A percentile compares a stretch with the other conserved stretches of the same genome.
phyloP scores from a whole-genome alignment of 73 alveolate species.

The Uronychia binucleata region DNA sequence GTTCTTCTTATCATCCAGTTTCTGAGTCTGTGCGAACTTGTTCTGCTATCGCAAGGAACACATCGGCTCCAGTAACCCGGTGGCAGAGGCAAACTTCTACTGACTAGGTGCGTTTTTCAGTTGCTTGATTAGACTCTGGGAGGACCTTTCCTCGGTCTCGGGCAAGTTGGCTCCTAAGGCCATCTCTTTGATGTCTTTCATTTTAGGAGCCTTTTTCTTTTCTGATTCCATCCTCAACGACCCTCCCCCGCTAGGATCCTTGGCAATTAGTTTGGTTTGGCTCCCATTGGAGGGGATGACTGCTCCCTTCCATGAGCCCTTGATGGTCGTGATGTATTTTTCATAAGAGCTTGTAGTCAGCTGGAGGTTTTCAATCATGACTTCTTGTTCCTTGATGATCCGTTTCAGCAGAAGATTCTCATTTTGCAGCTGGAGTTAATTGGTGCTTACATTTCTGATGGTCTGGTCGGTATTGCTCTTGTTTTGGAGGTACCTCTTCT shows the following conservation, averaged over 20 bases:
- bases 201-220: no score
- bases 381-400: constrained; percentile 1
- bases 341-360: background rate
- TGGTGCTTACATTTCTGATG: background rate
- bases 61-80: background rate
- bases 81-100: background rate
- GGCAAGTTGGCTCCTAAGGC: no score
- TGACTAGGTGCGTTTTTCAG: background rate
- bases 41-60: background rate
- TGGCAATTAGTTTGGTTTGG: no score
- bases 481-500: background rate
- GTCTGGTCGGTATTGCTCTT: background rate
- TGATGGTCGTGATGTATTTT: background rate
- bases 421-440: background rate
- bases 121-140: no score
- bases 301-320: no score
- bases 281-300: no score
- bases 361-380: background rate
- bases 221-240: no score
- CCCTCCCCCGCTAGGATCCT: no score
- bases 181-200: no score
- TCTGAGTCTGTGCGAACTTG: background rate
- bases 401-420: background rate
- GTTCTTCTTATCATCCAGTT: background rate
- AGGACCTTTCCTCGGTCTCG: no score